phyloP scores from a whole-genome alignment of 495 filamentous ascomycete genomes.

The Penicillium pulvis region DNA sequence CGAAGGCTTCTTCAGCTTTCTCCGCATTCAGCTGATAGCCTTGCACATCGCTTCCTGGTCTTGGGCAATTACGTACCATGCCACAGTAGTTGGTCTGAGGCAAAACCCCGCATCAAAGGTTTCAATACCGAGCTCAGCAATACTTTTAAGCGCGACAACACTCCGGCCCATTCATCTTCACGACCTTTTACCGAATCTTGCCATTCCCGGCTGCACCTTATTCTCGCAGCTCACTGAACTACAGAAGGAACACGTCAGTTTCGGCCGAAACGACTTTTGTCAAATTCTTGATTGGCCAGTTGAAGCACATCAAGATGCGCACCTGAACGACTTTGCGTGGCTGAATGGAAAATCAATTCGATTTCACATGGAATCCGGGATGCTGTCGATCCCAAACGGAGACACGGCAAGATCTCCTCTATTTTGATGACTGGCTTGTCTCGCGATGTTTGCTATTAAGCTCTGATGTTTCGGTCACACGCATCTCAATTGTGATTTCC shows the following conservation, averaged over 20 bases:
- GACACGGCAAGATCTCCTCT: background rate
- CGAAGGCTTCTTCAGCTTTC: constrained; percentile 1
- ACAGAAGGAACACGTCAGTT: constrained; percentile 1
- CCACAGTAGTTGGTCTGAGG: background rate
- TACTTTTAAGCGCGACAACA: background rate
- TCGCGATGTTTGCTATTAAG: background rate
- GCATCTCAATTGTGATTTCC: background rate
- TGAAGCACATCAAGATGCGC: constrained; percentile 3
- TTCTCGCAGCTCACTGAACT: too few species aligned
- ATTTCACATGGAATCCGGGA: too few species aligned
- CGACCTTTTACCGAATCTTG: background rate
- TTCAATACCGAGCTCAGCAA: background rate
- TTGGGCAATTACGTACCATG: background rate
- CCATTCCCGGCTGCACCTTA: too few species aligned
- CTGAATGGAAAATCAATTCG: background rate
- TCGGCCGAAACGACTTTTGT: background rate
- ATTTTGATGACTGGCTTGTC: background rate
- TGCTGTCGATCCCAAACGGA: too few species aligned
- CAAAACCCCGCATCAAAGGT: background rate
- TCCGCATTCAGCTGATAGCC: background rate
- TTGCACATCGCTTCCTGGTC: background rate
- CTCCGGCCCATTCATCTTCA: background rate
- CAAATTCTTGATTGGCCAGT: constrained; percentile 1
- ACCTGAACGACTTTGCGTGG: background rate
- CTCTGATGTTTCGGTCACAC: background rate